Base-by-base conservation (phyloP, 2,329 filamentous ascomycete species). In the Fusarium armeniacum region DNA sequence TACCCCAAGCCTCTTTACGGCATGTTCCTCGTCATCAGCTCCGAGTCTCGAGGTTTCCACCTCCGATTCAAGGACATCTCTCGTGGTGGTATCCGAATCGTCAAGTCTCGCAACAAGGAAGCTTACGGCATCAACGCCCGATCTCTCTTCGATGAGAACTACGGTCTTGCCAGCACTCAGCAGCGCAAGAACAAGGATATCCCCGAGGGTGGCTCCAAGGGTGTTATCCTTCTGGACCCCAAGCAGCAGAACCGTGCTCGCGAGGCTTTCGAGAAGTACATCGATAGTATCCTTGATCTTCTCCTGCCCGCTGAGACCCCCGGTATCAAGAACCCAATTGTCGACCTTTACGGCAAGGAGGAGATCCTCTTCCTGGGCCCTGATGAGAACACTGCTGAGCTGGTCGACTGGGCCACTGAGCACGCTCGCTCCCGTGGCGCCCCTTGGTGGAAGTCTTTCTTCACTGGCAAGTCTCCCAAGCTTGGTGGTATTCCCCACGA, bases 101-200 rank as follows among this genome's bases (percentile, higher is more conserved):
- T 99, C 81, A 98, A 98, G 86, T 98, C 95, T 61, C 90, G 96
- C 75, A 98, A 94, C 82, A 93, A 94, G 80, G 96, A 99, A 81
- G 93, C 94, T 4, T 99, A 98, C 78, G 88, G 91, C 66, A 98
- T 98, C 85, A 99, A 99, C 78, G 94, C 94, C 38, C 91, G 96
- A 63, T 97, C 94, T 61, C 87, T 99, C 69, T 99, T 99, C 76
- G 96, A 99, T 75, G 96, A 99, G 84, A 99, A 99, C 83, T 99
- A 99, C 82, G 97, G 96, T 69, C 88, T 99, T 65, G 95, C 96
- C 71, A 98, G 97, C 82, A 99, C 96, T 0, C 96, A 99, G 82
- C 96, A 99, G 83, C 93, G 96, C 78, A 99, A 99, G 88, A 99
- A 99, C 87, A 99, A 99, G 85, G 96, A 99, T 76, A 99, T 99